Base-by-base conservation (phyloP, 225 moss, liverwort and hornwort species). In the Takakia lepidozioides region DNA sequence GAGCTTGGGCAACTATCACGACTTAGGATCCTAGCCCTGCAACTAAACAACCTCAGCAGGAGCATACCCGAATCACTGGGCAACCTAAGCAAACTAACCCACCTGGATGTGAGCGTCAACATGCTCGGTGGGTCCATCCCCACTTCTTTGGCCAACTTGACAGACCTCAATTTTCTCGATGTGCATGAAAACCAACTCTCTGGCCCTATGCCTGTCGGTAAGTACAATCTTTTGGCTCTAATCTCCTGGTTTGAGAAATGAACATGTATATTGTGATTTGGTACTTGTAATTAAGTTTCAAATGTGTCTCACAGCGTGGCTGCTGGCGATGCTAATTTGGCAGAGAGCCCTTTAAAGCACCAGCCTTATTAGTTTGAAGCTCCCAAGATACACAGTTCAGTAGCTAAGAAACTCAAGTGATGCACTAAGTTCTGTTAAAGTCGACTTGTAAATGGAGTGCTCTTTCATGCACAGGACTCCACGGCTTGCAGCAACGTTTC, bases 11-110 rank as follows among this genome's bases (percentile, higher is more conserved):
- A 42, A 1, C 78, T 78, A 29, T 52, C 57, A 21, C 63, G 43
- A 41, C 68, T 77, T 3, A 28, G 48, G 38, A 64, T 57, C 1
- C 43, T 77, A n/a, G 64, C 76, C 10, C 46, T 72, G 20, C 20
- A 57, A 71, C 38, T 72, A 71, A 78, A 78, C 55, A 55, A 69
- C 18, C 43, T 78, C 43, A 72, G 65, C 55, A 72, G 78, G 21
- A 52, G 38, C 30, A 27, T 78, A 22, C 72, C 78, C 14, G 27
- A 22, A 32, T 64, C 54, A 55, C 65, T 78, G 19, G 63, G 37
- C 51, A 52, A 42, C 2, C 78, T 78, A 29, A 58, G 56, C 48
- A 3, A 57, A 26, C 54, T 78, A 32, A 43, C 72, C 16, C 62
- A 55, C 59, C 65, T 78, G 10, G 72, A 78, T 21, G 55, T 78